Evolutionary conservation across 805 yeast genomes (phyloP).

Genomic region (Nakazawaea laoshanensis): DNA sequence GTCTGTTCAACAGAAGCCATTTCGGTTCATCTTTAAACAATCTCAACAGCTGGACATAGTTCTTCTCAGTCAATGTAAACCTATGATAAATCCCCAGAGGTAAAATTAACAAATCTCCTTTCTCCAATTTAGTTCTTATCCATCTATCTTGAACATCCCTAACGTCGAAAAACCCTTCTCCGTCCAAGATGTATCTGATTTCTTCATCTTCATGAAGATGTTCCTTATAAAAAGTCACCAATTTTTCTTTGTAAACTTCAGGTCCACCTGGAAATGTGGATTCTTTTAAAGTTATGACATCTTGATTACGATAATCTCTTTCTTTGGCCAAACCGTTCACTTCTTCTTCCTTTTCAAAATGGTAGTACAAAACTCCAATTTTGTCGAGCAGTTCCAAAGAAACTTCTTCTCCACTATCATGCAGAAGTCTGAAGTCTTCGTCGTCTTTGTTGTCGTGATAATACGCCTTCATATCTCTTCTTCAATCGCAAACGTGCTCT

Average conservation of each 20-base stretch:
- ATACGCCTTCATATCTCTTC: conserved; percentile 35
- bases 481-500: neutral
- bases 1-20: conserved; percentile 83
- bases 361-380: conserved; percentile 63
- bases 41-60: conserved; percentile 69
- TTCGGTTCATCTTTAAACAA: conserved; percentile 92
- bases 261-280: conserved; percentile 57
- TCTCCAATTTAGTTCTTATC: conserved; percentile 63
- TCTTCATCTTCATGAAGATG: conserved; percentile 97
- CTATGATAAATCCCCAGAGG: conserved; percentile 96
- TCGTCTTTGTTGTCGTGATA: conserved; percentile 56
- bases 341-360: conserved; percentile 38
- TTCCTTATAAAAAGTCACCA: conserved; percentile 67
- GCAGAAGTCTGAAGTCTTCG: conserved; percentile 58
- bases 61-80: conserved; percentile 62
- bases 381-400: conserved; percentile 36
- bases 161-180: conserved; percentile 89
- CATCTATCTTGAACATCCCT: conserved; percentile 58
- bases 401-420: conserved; percentile 60
- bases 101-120: conserved; percentile 60
- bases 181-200: conserved; percentile 81
- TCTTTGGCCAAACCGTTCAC: conserved; percentile 62
- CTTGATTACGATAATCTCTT: conserved; percentile 75
- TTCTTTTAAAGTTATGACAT: conserved; percentile 52
- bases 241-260: conserved; percentile 49